These are phyloP conservation scores for Lasiodiplodia citricola DNA, from an alignment of 2,329 filamentous ascomycete genomes.

Conservation along the genomic window DNA sequence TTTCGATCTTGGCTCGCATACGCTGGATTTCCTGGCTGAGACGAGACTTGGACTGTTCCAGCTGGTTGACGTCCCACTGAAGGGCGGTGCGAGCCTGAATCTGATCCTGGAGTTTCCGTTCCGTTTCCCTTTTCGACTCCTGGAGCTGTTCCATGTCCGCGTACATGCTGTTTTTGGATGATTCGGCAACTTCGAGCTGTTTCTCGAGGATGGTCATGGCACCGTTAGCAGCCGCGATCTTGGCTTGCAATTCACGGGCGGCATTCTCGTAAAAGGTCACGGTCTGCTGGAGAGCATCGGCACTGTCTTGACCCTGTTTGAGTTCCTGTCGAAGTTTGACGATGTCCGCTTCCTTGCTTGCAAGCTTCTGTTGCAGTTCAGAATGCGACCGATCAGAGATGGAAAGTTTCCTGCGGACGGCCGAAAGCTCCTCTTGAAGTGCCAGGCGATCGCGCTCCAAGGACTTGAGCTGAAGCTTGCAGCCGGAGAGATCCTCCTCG, in stretches of 20 bases:
- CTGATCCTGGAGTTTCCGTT: constrained; percentile 14
- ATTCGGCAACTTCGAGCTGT: constrained; percentile 21
- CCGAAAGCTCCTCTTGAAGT: constrained; percentile 33
- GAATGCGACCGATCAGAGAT: constrained; percentile 32
- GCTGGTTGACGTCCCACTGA: constrained; percentile 32
- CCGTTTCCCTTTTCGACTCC: constrained; percentile 11
- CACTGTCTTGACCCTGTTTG: constrained; percentile 10
- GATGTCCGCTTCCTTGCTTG: constrained; percentile 18
- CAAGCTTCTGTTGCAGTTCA: constrained; percentile 30
- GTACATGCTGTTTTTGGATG: constrained; percentile 20
- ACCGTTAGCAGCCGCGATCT: constrained; percentile 14
- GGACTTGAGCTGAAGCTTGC: constrained; percentile 32
- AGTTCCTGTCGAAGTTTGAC: constrained; percentile 11
- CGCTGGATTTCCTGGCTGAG: constrained; percentile 34
- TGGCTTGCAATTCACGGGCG: constrained; percentile 12
- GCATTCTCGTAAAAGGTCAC: constrained; percentile 20
- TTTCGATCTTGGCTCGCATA: constrained; percentile 33
- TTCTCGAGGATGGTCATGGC: constrained; percentile 22
- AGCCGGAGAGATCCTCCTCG: constrained; percentile 33
- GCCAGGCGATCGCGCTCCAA: constrained; percentile 33
- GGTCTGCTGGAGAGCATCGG: constrained; percentile 16
- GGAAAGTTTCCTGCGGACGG: constrained; percentile 33
- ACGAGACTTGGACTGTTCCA: constrained; percentile 32
- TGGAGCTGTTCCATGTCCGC: constrained; percentile 10
- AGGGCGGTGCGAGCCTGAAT: constrained; percentile 20